A percentile compares a stretch with the other conserved stretches of the same genome.
Conservation (phyloP, 805 yeast species). For the Suhomyces vadensis region DNA sequence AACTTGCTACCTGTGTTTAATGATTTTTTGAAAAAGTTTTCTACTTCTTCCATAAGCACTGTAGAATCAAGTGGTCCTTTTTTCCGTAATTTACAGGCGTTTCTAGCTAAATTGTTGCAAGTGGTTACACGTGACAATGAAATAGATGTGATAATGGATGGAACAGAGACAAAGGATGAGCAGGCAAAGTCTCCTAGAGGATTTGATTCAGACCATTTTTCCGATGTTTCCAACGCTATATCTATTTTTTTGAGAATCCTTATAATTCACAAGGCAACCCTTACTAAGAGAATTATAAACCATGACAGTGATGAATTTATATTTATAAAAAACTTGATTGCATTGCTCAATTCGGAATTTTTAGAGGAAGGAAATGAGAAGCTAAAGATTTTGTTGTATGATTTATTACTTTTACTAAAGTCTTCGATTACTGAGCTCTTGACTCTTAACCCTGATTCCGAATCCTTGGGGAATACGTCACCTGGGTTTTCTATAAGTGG, state of each 20-base stretch:
- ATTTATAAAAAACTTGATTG: conserved; percentile 49
- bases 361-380: conserved; percentile 43
- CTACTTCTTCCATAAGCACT: conserved; percentile 31
- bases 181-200: neutral
- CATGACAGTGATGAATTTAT: conserved; percentile 44
- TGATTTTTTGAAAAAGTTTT: conserved; percentile 49
- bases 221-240: conserved; percentile 31
- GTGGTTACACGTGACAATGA: conserved; percentile 1
- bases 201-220: neutral
- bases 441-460: conserved; percentile 1
- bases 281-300: conserved; percentile 45
- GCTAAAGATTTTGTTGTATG: conserved; percentile 57
- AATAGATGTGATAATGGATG: neutral
- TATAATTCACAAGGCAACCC: conserved; percentile 55
- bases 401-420: conserved; percentile 57
- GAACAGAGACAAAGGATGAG: neutral
- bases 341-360: conserved; percentile 45
- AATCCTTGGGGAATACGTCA: conserved; percentile 2
- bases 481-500: neutral
- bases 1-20: conserved; percentile 40
- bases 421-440: conserved; percentile 28
- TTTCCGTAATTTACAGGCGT: conserved; percentile 24
- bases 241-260: conserved; percentile 54
- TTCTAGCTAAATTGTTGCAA: conserved; percentile 22
- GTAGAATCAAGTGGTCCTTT: conserved; percentile 22